Percentiles rank a stretch among this genome's conserved stretches.
Conservation (phyloP, 495 filamentous ascomycete species). For the Penicillium turbatum region DNA sequence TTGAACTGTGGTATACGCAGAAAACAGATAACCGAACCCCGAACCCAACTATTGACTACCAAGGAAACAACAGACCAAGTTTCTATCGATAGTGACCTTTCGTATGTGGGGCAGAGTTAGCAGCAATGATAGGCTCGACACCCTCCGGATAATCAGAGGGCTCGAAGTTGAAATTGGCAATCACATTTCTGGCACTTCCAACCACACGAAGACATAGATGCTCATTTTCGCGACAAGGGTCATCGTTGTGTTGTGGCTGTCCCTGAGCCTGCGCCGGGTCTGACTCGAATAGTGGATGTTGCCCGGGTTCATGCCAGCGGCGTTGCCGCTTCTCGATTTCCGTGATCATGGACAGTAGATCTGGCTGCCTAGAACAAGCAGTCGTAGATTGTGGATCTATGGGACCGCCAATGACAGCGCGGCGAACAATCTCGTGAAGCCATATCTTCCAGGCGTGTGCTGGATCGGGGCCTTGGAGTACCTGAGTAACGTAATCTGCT, state of each 20-base stretch:
- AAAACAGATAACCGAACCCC: not conserved
- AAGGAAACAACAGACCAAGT: not conserved
- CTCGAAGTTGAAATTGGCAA: slow-evolving; percentile 40
- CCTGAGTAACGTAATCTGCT: slow-evolving; percentile 26
- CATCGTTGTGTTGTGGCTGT: slow-evolving; percentile 2
- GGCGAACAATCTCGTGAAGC: slow-evolving; percentile 39
- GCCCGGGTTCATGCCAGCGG: slow-evolving; percentile 35
- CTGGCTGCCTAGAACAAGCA: slow-evolving; percentile 25
- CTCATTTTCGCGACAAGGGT: slow-evolving; percentile 32
- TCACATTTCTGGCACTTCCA: slow-evolving; percentile 35
- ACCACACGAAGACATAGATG: slow-evolving; percentile 38
- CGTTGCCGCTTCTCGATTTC: slow-evolving; percentile 43
- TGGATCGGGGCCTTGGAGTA: slow-evolving; percentile 26
- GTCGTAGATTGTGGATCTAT: slow-evolving; percentile 19
- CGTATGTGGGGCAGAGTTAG: not conserved
- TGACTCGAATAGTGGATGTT: slow-evolving; percentile 16
- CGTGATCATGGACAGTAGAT: slow-evolving; percentile 34
- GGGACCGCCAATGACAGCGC: slow-evolving; percentile 34
- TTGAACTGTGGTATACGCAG: slow-evolving; percentile 1
- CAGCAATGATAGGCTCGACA: slow-evolving; percentile 12
- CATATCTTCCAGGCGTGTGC: slow-evolving; percentile 35
- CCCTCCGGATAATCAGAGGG: slow-evolving; percentile 39
- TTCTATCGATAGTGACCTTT: not conserved
- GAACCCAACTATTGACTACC: not conserved
- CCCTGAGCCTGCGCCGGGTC: not conserved